Percentiles rank a stretch among this genome's conserved stretches.
phyloP scores from a whole-genome alignment of 441 rosid genomes.

The Erysimum pusillum region DNA sequence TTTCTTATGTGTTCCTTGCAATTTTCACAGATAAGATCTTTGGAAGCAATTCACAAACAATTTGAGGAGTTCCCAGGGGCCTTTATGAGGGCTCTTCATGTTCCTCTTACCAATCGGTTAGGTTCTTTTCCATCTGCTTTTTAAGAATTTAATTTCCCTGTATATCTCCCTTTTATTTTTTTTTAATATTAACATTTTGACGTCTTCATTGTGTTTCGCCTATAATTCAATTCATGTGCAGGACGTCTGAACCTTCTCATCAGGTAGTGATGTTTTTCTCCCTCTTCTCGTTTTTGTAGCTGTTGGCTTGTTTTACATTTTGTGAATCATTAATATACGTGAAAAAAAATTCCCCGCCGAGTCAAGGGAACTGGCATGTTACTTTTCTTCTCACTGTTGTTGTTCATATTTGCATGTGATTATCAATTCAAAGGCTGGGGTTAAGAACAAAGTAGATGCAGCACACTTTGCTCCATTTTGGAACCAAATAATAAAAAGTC shows the following conservation, averaged over 20 bases:
- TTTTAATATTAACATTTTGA: constrained; percentile 35
- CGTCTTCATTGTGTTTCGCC: constrained; percentile 15
- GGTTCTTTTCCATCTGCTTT: constrained; percentile 34
- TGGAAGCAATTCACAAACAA: constrained; percentile 83
- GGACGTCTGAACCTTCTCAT: constrained; percentile 58
- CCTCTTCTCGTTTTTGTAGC: constrained; percentile 20
- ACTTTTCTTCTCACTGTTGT: constrained; percentile 29
- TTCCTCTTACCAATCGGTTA: constrained; percentile 65
- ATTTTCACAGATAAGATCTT: constrained; percentile 81
- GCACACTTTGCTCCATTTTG: constrained; percentile 92
- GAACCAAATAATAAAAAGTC: constrained; percentile 90
- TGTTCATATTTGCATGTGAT: constrained; percentile 27
- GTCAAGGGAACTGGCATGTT: constrained; percentile 29
- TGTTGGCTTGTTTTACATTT: constrained; percentile 35
- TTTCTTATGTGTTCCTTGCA: constrained; percentile 21
- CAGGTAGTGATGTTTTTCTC: constrained; percentile 58
- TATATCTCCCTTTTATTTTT: constrained; percentile 8
- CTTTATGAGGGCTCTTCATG: constrained; percentile 76
- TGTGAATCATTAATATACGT: background rate
- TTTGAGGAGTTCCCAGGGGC: constrained; percentile 93
- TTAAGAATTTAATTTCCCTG: constrained; percentile 26
- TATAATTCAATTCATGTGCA: constrained; percentile 54
- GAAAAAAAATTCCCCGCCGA: constrained; percentile 2
- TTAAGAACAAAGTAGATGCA: constrained; percentile 80
- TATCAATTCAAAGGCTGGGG: constrained; percentile 59